Percentiles rank a stretch among this genome's conserved stretches.
These are phyloP conservation scores for Dalechampia spathulata DNA, from an alignment of 441 rosid genomes.

Conservation along the genomic window DNA sequence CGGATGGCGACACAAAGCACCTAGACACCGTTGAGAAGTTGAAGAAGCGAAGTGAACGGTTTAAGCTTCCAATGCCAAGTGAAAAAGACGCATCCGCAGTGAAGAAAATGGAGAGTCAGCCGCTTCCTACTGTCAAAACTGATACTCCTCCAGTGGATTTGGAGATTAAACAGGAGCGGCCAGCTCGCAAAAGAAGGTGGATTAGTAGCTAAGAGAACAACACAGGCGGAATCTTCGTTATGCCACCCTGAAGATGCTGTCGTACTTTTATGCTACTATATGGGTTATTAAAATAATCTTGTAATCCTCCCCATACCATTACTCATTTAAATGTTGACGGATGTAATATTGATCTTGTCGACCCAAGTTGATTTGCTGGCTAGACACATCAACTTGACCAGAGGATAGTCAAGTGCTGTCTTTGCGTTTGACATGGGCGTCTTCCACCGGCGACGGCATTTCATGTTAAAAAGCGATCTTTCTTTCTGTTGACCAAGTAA, in stretches of 20 bases:
- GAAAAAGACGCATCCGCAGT: constrained; percentile 56
- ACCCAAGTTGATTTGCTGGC: too few species aligned
- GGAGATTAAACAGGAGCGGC: constrained; percentile 89
- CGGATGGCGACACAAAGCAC: constrained; percentile 52
- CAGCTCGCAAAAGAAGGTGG: constrained; percentile 92
- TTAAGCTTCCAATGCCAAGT: constrained; percentile 89
- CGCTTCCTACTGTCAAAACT: constrained; percentile 41
- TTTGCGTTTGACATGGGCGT: neutral
- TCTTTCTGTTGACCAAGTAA: neutral
- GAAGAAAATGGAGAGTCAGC: constrained; percentile 63
- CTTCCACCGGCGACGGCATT: neutral
- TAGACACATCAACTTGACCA: neutral
- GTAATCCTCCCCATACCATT: constrained; percentile 19
- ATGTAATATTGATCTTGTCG: constrained; percentile 31
- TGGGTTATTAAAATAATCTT: constrained; percentile 13
- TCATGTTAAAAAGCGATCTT: neutral
- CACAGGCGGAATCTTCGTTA: constrained; percentile 1
- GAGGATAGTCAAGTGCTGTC: neutral
- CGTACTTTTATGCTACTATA: constrained; percentile 5
- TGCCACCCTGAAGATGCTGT: constrained; percentile 17
- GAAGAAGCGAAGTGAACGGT: constrained; percentile 96
- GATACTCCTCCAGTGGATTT: constrained; percentile 50
- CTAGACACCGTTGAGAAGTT: constrained; percentile 94
- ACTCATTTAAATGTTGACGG: constrained; percentile 23
- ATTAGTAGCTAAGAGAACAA: constrained; percentile 40